A percentile compares a stretch with the other conserved stretches of the same genome.
These are phyloP conservation scores for Fusarium musae DNA, from an alignment of 2,329 filamentous ascomycete genomes.

Conservation along the genomic window DNA sequence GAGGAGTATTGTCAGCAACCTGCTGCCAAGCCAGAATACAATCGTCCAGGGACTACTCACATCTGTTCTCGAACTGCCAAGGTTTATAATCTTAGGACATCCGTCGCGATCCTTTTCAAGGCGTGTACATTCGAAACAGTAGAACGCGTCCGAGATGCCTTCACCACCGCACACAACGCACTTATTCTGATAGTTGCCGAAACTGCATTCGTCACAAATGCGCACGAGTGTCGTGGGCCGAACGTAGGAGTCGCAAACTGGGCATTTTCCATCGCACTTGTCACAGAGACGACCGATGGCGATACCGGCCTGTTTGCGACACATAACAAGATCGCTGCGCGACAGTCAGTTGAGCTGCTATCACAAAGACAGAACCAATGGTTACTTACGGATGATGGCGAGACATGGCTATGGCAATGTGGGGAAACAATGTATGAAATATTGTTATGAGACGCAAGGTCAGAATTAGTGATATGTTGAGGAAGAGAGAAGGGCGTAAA, in stretches of 20 bases:
- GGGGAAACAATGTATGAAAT: not conserved
- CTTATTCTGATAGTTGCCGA: conserved; percentile 99
- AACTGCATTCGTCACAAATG: conserved; percentile 99
- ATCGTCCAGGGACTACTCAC: conserved; percentile 58
- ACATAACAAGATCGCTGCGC: conserved; percentile 93
- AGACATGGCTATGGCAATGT: conserved; percentile 71
- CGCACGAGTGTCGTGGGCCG: conserved; percentile 96
- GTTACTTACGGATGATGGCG: conserved; percentile 86
- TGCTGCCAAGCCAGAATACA: not conserved
- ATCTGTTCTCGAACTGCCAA: conserved; percentile 95
- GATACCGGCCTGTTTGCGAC: conserved; percentile 97
- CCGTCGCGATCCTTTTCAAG: conserved; percentile 97
- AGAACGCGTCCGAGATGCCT: conserved; percentile 97
- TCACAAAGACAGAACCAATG: not conserved
- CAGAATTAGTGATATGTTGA: conserved; percentile 8
- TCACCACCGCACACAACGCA: conserved; percentile 98
- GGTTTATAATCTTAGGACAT: conserved; percentile 98
- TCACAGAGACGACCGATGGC: conserved; percentile 98
- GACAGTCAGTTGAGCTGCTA: conserved; percentile 41
- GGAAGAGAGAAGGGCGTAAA: conserved; percentile 2
- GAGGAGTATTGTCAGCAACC: conserved; percentile 33
- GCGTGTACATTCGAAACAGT: conserved; percentile 98
- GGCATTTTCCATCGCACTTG: conserved; percentile 99
- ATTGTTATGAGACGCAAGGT: not conserved
- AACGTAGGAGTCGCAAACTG: conserved; percentile 98